These are phyloP conservation scores for Phytopythium helicoides DNA, from an alignment of 352 stramenopile genomes.

Conservation along the genomic window DNA sequence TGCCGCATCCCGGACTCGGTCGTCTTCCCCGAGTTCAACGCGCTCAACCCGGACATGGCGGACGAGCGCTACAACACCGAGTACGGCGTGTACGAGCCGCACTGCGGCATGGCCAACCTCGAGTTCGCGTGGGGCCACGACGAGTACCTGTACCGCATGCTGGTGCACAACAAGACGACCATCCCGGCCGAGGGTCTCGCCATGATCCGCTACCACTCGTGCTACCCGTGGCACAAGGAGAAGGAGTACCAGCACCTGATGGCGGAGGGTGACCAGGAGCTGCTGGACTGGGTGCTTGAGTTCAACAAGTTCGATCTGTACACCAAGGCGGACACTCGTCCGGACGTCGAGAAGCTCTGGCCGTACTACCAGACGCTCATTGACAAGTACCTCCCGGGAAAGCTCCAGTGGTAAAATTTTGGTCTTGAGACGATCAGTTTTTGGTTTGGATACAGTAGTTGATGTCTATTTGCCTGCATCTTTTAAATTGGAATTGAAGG, in stretches of 20 bases:
- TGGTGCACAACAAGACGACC: conserved; percentile 85
- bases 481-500: too few species aligned
- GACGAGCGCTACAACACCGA: conserved; percentile 84
- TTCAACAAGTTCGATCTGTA: conserved; percentile 96
- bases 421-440: too few species aligned
- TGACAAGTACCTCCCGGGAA: conserved; percentile 88
- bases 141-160: conserved; percentile 95
- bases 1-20: conserved; percentile 86
- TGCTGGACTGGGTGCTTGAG: conserved; percentile 90
- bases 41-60: conserved; percentile 88
- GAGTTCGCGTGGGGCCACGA: conserved; percentile 92
- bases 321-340: conserved; percentile 86
- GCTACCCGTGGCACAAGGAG: conserved; percentile 93
- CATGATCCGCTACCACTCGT: conserved; percentile 94
- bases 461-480: too few species aligned
- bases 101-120: conserved; percentile 90
- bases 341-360: conserved; percentile 85
- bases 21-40: conserved; percentile 91
- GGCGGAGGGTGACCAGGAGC: conserved; percentile 78
- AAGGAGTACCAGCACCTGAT: conserved; percentile 90
- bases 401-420: conserved; percentile 63
- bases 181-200: conserved; percentile 89
- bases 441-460: too few species aligned
- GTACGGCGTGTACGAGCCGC: conserved; percentile 84
- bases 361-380: too few species aligned